Percentiles rank a stretch among this genome's conserved stretches.
Conservation (phyloP, 805 yeast species). For the Maudiozyma pseudohumilis region DNA sequence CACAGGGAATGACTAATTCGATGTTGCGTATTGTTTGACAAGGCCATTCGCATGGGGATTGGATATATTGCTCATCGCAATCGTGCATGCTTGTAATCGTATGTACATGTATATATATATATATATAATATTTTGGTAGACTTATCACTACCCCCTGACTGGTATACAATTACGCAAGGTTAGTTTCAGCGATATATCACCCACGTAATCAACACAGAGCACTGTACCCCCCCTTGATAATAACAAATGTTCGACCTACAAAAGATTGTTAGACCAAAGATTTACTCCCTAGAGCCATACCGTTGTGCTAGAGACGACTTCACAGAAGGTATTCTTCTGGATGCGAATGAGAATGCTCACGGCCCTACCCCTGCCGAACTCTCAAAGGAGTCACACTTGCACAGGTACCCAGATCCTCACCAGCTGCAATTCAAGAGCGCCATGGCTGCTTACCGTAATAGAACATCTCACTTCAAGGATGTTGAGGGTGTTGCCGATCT, state of each 20-base stretch:
- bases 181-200: too few species aligned
- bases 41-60: too few species aligned
- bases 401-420: slow-evolving; percentile 97
- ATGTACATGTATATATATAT: too few species aligned
- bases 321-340: slow-evolving; percentile 76
- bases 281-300: slow-evolving; percentile 75
- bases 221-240: too few species aligned
- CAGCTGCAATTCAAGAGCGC: slow-evolving; percentile 66
- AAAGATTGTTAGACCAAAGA: slow-evolving; percentile 70
- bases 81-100: too few species aligned
- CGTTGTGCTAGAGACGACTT: slow-evolving; percentile 96
- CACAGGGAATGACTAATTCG: too few species aligned
- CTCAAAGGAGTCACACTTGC: slow-evolving; percentile 46
- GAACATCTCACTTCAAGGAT: slow-evolving; percentile 12
- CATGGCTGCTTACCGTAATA: slow-evolving; percentile 62
- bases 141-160: not conserved
- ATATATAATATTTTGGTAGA: too few species aligned
- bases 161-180: too few species aligned
- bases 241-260: slow-evolving; percentile 23
- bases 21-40: too few species aligned
- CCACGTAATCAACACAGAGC: too few species aligned
- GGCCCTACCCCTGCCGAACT: slow-evolving; percentile 63
- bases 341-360: slow-evolving; percentile 92
- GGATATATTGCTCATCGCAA: too few species aligned
- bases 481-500: slow-evolving; percentile 25